Evolutionary conservation across 345 rosid species (phyloP).

Genomic region (Kernera saxatilis): DNA sequence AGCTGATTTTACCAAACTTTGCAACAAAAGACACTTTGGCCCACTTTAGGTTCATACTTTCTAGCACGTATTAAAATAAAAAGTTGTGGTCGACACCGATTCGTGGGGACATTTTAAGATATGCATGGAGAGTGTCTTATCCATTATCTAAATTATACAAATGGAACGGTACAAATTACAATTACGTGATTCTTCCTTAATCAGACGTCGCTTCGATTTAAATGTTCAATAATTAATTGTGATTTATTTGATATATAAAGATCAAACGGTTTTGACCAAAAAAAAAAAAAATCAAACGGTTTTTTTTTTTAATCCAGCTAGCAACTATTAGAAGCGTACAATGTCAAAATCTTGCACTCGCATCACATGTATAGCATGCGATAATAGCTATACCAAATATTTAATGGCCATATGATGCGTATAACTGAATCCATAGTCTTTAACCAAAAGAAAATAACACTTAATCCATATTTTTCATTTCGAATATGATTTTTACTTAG

Average conservation of each 20-base stretch:
- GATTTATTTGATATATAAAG: neutral
- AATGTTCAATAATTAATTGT: neutral
- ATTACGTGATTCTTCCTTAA: neutral
- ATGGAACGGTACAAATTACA: neutral
- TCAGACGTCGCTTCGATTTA: neutral
- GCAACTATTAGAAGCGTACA: neutral
- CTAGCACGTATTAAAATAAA: neutral
- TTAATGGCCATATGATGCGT: constrained; percentile 10
- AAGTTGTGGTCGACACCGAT: constrained; percentile 18
- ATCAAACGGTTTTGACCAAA: neutral
- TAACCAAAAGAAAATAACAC: too few relatives aligned
- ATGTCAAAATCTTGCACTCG: neutral
- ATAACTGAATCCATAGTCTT: neutral
- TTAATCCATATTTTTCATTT: neutral
- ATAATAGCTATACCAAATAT: neutral
- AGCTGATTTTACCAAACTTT: constrained; percentile 18
- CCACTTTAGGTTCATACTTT: constrained; percentile 18
- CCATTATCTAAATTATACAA: neutral
- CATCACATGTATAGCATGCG: constrained; percentile 17
- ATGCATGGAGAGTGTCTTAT: constrained; percentile 12
- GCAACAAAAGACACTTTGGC: neutral
- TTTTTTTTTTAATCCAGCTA: neutral
- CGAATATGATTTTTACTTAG: neutral
- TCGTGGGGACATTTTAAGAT: constrained; percentile 17
- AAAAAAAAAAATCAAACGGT: neutral